Base-by-base conservation (phyloP, 208 protist species). In the Vickermania spadyakhi region DNA sequence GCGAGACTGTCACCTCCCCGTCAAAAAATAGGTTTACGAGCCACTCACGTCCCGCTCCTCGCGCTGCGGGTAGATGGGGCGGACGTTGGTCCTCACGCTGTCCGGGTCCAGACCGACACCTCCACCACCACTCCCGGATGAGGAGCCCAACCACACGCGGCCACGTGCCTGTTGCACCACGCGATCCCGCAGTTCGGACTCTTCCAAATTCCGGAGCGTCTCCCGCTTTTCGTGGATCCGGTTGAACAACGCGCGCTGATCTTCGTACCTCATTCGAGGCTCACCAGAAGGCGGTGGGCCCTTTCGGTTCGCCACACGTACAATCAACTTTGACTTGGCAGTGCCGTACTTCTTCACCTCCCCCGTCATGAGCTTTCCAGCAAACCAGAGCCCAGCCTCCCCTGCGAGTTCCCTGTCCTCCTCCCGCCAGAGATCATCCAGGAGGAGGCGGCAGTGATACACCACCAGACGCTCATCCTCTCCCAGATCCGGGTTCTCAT, bases 371-470 rank as follows among this genome's bases (percentile, higher is more conserved):
- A 71, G 59, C 60, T 88, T 89, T 0, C 84, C 81, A 41, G 78
- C 84, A 45, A 94, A 94, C 81, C 83, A 94, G 59, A 90, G 65
- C 2, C 60, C 73, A 5, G 72, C 81, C 14, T 61, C 52, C 0
- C 68, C 68, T 2, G 52, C 52, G 59, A 81, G 75, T 4, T 60
- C 26, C 29, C 75, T 25, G 70, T 94, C 86, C 31, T 84, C 69
- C 25, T 25, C 31, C 45, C 68, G 73, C 84, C 86, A 94, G 50
- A 68, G 28, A 1, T 73, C 64, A 60, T 94, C 86, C 13, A 94
- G 45, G 36, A 94, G 66, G 5, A 71, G 80, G 30, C 86, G 72
- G 67, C 83, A 90, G 79, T 94, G 80, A 61, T 94, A 94, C 23
- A 94, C 73, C 31, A 68, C 30, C 28, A 88, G 73, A 1, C 86